Conservation (phyloP, 2,329 filamentous ascomycete genomes). For the Fusarium phyllophilum region DNA sequence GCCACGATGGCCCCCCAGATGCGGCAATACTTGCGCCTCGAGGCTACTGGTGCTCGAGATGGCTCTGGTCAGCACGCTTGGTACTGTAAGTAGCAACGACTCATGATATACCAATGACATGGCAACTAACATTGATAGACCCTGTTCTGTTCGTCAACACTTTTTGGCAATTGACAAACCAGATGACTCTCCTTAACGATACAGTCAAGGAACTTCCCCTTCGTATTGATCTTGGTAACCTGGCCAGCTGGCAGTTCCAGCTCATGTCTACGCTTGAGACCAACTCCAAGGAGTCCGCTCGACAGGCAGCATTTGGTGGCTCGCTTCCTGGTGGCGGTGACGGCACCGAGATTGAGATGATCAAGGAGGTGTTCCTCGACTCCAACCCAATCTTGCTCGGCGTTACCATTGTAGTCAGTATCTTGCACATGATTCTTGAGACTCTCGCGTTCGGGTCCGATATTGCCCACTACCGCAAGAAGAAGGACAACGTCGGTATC, state of each 20-base stretch:
- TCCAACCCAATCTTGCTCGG: constrained; percentile 91
- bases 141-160: constrained; percentile 93
- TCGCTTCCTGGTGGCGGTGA: constrained; percentile 82
- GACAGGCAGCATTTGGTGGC: constrained; percentile 79
- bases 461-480: constrained; percentile 98
- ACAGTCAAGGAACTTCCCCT: constrained; percentile 86
- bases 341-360: constrained; percentile 93
- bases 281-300: constrained; percentile 84
- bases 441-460: constrained; percentile 97
- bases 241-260: constrained; percentile 90
- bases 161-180: constrained; percentile 93
- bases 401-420: constrained; percentile 83
- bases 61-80: constrained; percentile 86
- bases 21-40: constrained; percentile 81
- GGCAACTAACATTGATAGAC: constrained; percentile 50
- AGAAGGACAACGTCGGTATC: constrained; percentile 98
- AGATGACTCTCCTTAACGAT: constrained; percentile 92
- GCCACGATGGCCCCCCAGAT: constrained; percentile 76
- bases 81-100: constrained; percentile 68
- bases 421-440: constrained; percentile 95
- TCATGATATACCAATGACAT: no score
- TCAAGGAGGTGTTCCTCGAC: constrained; percentile 94
- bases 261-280: constrained; percentile 86
- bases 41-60: constrained; percentile 84
- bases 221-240: constrained; percentile 83